Base-by-base conservation (phyloP, 257 asterid genomes). In the Solanum rostratum region DNA sequence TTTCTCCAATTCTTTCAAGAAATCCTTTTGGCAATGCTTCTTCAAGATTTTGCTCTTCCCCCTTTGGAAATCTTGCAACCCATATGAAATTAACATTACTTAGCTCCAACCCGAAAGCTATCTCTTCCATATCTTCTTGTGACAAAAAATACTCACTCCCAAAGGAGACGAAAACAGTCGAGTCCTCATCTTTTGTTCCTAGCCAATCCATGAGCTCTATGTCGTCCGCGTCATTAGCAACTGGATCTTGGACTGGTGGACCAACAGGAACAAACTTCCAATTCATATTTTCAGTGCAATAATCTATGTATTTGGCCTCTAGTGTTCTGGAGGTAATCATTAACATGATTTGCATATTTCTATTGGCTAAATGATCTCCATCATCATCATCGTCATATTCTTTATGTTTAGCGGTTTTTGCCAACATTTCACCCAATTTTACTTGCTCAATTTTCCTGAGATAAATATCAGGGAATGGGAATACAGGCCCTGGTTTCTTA, bases 81-180 rank as follows among this genome's bases (percentile, higher is more conserved):
- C 95, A 93, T 4, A 93, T 87, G 86, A 93, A 93, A 68, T 83
- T 91, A 20, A 69, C 93, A 3, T 82, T 53, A 86, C 93, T 91
- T 9, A 85, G 83, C 89, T 93, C 97, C 84, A 93, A 81, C 1
- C 91, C 95, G 3, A 87, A 50, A 7, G 92, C 91, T 20, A 91
- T 52, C 80, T 87, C 97, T 16, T 88, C 89, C 10, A 86, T 86
- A 27, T 92, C 95, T 30, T 91, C 91, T 27, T 63, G 88, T 0
- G 79, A 85, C 39, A 91, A 84, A 70, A 92, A 91, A 70, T 86
- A 89, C 18, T 93, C 95, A 24, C 91, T 92, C 59, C 97, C 94
- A 18, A 93, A 93, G 0, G 94, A 92, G 10, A 92, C 92, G 8
- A 87, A 88, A 57, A 93, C 88, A n/a, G 85, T 82, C 11, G 97